Evolutionary conservation across 352 stramenopile species (phyloP).

Genomic region (Pythium graminicola): DNA sequence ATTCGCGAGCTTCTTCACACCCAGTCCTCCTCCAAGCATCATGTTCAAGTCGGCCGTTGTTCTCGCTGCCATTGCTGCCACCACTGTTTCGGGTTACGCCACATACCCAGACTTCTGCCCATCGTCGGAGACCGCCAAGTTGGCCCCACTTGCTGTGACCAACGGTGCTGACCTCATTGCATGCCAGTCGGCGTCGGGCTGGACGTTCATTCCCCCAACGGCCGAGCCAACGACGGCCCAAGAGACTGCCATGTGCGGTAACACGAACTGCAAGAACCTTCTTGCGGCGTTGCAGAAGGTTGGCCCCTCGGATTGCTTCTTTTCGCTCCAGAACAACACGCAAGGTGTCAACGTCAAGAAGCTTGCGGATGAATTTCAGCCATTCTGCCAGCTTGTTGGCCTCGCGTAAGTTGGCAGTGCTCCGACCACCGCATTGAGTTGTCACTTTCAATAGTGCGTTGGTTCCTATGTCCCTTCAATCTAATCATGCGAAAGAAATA

Average conservation of each 20-base stretch:
- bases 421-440: too few species aligned
- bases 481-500: too few species aligned
- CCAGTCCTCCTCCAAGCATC: background rate
- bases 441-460: too few species aligned
- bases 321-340: conserved; percentile 21
- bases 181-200: conserved; percentile 27
- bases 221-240: conserved; percentile 23
- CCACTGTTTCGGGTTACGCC: conserved; percentile 13
- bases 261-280: conserved; percentile 24
- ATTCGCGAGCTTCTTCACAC: conserved; percentile 17
- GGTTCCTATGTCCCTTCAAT: too few species aligned
- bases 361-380: conserved; percentile 28
- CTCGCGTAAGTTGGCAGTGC: too few species aligned
- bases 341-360: conserved; percentile 31
- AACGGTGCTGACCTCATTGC: conserved; percentile 11
- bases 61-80: conserved; percentile 12
- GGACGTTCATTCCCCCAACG: conserved; percentile 27
- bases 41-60: conserved; percentile 23
- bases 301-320: conserved; percentile 24
- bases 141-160: conserved; percentile 10
- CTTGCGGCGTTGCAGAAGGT: conserved; percentile 20
- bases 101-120: conserved; percentile 11
- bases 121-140: conserved; percentile 11
- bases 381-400: conserved; percentile 14
- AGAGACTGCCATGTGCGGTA: conserved; percentile 27